These are phyloP conservation scores for Vaccinium myrtillus DNA, from an alignment of 148 eudicot species.

Conservation along the genomic window DNA sequence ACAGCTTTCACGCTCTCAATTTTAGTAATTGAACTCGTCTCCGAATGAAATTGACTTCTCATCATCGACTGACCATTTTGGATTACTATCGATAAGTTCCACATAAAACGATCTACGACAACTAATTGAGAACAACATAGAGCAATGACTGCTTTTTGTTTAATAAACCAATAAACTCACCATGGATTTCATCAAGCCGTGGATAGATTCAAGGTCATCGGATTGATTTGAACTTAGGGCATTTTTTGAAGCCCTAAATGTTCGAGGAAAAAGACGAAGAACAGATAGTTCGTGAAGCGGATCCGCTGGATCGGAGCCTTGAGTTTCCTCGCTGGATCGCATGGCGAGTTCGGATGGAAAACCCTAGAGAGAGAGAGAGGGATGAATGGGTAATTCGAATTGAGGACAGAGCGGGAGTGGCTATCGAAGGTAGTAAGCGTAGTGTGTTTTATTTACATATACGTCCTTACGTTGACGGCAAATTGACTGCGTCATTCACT, in stretches of 20 bases:
- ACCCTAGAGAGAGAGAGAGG: slow-evolving; percentile 11
- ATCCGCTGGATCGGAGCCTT: slow-evolving; percentile 17
- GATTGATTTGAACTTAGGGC: background rate
- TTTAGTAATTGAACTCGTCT: slow-evolving; percentile 1
- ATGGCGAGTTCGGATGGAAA: slow-evolving; percentile 5
- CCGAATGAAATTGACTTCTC: background rate
- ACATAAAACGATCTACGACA: background rate
- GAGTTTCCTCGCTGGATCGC: slow-evolving; percentile 2
- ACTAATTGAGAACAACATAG: background rate
- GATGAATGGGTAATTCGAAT: slow-evolving; percentile 8
- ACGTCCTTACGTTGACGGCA: slow-evolving; percentile 1
- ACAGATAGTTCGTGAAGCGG: slow-evolving; percentile 10
- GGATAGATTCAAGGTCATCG: slow-evolving; percentile 32
- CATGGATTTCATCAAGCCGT: slow-evolving; percentile 38
- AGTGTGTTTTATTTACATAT: background rate
- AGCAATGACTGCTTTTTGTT: background rate
- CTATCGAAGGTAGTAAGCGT: background rate
- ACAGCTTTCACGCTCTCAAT: no score
- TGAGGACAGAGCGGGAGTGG: slow-evolving; percentile 17
- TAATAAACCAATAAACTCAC: slow-evolving; percentile 26
- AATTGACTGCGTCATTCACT: background rate
- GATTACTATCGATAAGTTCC: background rate
- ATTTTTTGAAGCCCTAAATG: slow-evolving; percentile 8
- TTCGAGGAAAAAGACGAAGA: slow-evolving; percentile 25
- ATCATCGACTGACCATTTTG: background rate